Percentiles rank a stretch among this genome's conserved stretches.
These are phyloP conservation scores for Choiromyces venosus DNA, from an alignment of 495 filamentous ascomycete species.

Conservation along the genomic window DNA sequence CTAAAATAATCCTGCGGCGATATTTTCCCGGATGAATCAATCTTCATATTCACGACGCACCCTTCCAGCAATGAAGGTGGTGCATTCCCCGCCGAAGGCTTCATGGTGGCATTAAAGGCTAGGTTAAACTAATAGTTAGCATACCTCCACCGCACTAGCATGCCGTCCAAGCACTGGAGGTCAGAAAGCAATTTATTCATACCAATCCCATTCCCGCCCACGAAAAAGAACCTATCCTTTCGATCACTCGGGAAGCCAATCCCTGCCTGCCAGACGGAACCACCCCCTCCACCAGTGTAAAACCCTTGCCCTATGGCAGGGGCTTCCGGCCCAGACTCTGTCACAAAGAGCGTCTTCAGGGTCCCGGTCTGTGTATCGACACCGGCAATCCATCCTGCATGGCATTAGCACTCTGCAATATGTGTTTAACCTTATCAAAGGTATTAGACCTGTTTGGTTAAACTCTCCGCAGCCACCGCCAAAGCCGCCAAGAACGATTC, in stretches of 20 bases:
- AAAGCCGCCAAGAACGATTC: slow-evolving; percentile 45
- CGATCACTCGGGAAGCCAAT: slow-evolving; percentile 5
- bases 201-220: slow-evolving; percentile 5
- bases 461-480: slow-evolving; percentile 44
- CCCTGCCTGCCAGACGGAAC: slow-evolving; percentile 11
- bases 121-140: neutral
- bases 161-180: neutral
- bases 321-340: neutral
- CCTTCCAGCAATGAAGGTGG: slow-evolving; percentile 6
- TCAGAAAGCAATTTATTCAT: neutral
- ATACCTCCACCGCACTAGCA: too few species aligned
- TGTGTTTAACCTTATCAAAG: neutral
- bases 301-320: slow-evolving; percentile 18
- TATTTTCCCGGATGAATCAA: slow-evolving; percentile 2
- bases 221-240: slow-evolving; percentile 7
- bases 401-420: slow-evolving; percentile 32
- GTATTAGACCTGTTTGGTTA: slow-evolving; percentile 40
- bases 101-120: slow-evolving; percentile 3
- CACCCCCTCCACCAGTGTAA: slow-evolving; percentile 21
- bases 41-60: slow-evolving; percentile 8
- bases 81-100: neutral
- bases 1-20: slow-evolving; percentile 5
- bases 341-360: slow-evolving; percentile 4
- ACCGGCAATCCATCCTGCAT: slow-evolving; percentile 41
- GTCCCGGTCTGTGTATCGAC: slow-evolving; percentile 26